Evolutionary conservation across 192 early-diverging fungal species (phyloP).

Genomic region (Entomortierella chlamydospora): DNA sequence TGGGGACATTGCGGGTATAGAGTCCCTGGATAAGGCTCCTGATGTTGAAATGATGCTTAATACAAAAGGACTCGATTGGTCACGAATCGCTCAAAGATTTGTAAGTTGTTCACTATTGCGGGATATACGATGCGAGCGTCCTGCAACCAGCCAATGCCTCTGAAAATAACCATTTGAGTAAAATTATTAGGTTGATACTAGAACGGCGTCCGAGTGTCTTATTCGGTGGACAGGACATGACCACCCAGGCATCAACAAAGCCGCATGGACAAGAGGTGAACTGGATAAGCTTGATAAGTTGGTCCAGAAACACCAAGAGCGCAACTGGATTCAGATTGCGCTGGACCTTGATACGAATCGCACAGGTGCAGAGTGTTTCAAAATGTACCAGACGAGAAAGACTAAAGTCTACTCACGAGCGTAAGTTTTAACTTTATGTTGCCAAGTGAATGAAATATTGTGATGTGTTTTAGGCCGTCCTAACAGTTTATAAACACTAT

Average conservation of each 20-base stretch:
- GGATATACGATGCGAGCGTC: no score
- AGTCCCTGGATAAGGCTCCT: conserved; percentile 3
- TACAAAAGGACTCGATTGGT: conserved; percentile 44
- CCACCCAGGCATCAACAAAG: conserved; percentile 82
- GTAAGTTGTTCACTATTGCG: conserved; percentile 23
- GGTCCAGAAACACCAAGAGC: conserved; percentile 57
- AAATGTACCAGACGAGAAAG: conserved; percentile 68
- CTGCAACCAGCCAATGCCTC: no score
- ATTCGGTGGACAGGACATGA: conserved; percentile 86
- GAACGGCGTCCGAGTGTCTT: conserved; percentile 75
- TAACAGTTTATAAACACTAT: neutral
- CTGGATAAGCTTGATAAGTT: conserved; percentile 56
- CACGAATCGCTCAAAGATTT: conserved; percentile 32
- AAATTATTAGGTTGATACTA: conserved; percentile 60
- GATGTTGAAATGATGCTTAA: conserved; percentile 42
- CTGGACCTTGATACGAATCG: conserved; percentile 71
- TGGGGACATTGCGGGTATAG: conserved; percentile 1
- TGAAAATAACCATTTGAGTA: no score
- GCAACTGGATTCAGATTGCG: conserved; percentile 78
- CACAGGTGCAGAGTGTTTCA: conserved; percentile 81
- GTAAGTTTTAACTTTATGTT: conserved; percentile 4
- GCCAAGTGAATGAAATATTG: neutral
- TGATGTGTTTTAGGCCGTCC: neutral
- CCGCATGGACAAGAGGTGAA: conserved; percentile 73
- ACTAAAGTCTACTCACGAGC: conserved; percentile 25